Base-by-base conservation (phyloP, 2,329 filamentous ascomycete genomes). In the Xenosphaeropsis pyriputrescens region DNA sequence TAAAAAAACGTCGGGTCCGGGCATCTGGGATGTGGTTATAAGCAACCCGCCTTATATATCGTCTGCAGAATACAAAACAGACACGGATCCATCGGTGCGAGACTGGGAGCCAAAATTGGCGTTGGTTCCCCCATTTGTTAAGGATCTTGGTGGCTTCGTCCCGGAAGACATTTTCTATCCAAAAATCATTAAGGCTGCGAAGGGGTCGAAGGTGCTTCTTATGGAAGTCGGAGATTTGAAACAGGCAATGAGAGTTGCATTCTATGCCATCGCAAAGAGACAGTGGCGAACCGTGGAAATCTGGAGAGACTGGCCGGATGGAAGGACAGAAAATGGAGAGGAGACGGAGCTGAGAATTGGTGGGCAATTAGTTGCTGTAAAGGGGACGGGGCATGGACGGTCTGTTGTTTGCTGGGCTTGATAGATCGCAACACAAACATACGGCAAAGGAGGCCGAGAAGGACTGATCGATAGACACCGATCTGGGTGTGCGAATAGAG, bases 11-110 rank as follows among this genome's bases (percentile, higher is more conserved):
- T 12, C 4, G n/a, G 26, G 34, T n/a, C 13, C 9, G 12, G 14
- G 29, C 7, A 19, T 8, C 9, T 44, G 40, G 33, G 50, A 56
- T 41, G 60, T 96, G 4, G 58, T 98, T 2, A 71, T 91, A 29
- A 82, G 82, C 2, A 98, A 98, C 51, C 91, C 91, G 13, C 91
- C 91, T 1, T 96, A 96, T 55, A 79, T 96, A 36, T 93, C 86
- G 2, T 45, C 56, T 3, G 11, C 36, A 6, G 72, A 70, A 6
- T 86, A 83, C 50, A 58, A 65, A 30, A 67, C 58, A 30, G 71
- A 72, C 14, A 86, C 80, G 1, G 64, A 68, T 1, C 71, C 76
- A 18, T 89, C 83, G 11, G 89, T 95, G 19, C 72, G 85, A 13
- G 75, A 75, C 34, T 85, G 75, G 53, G 91, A 98, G 58, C 91